Percentiles rank a stretch among this genome's conserved stretches.
phyloP scores from a whole-genome alignment of 192 early-diverging fungal species.

The Gonapodya sp. region DNA sequence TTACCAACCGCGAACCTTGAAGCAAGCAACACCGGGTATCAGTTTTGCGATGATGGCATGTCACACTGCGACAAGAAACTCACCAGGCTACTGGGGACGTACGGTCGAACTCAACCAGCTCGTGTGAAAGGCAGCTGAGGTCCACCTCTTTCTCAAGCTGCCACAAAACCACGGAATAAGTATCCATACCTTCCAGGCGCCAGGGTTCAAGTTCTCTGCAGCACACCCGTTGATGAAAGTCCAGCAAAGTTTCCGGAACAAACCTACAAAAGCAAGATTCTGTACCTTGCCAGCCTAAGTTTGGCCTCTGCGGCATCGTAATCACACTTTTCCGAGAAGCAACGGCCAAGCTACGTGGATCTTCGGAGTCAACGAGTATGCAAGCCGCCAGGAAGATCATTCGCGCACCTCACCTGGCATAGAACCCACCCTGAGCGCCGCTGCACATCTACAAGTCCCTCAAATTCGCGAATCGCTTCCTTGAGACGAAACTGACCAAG shows the following conservation, averaged over 20 bases:
- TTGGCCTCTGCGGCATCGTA: constrained; percentile 33
- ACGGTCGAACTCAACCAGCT: constrained; percentile 54
- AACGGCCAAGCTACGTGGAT: constrained; percentile 35
- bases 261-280: constrained; percentile 13
- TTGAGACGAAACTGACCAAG: constrained; percentile 14
- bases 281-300: constrained; percentile 13
- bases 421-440: constrained; percentile 14
- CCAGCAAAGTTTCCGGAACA: constrained; percentile 1
- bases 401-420: constrained; percentile 10
- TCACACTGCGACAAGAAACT: too few relatives aligned
- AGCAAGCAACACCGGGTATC: too few relatives aligned
- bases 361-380: constrained; percentile 28
- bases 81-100: constrained; percentile 72
- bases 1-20: constrained; percentile 56
- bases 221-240: constrained; percentile 11
- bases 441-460: constrained; percentile 9
- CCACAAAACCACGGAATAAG: constrained; percentile 79
- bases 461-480: constrained; percentile 5
- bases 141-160: constrained; percentile 63
- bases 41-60: not conserved
- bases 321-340: constrained; percentile 39
- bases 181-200: constrained; percentile 68
- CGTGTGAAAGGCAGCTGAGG: constrained; percentile 64
- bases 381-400: too few relatives aligned
- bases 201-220: constrained; percentile 54